Conservation (phyloP, 2,329 filamentous ascomycete species). For the Plenodomus tracheiphilus region DNA sequence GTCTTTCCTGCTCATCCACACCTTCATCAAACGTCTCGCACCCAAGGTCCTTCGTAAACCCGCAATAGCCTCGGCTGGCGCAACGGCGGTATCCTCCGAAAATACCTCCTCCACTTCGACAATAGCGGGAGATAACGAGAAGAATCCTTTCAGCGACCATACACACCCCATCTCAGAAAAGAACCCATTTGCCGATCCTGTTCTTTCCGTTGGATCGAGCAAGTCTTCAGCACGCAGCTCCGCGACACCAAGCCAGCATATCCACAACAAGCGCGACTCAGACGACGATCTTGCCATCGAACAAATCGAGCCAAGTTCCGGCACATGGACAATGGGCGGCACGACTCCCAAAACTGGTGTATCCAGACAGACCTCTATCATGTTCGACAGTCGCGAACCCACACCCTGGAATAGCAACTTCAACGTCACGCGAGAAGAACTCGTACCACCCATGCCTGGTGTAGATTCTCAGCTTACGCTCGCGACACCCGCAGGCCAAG, state of each 20-base stretch:
- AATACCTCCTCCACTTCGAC: not conserved
- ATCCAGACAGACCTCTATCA: conserved; percentile 24
- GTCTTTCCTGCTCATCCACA: conserved; percentile 34
- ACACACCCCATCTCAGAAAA: conserved; percentile 1
- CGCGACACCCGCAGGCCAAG: not conserved
- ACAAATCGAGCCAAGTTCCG: conserved; percentile 15
- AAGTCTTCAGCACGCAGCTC: not conserved
- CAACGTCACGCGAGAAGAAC: conserved; percentile 18
- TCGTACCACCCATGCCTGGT: conserved; percentile 6
- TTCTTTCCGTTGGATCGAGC: not conserved
- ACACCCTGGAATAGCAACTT: conserved; percentile 26
- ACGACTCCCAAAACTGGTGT: conserved; percentile 19
- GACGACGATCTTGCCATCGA: conserved; percentile 32
- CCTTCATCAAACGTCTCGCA: conserved; percentile 30
- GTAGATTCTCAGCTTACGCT: conserved; percentile 23
- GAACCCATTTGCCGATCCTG: not conserved
- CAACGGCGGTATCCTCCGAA: not conserved
- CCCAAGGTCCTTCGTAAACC: conserved; percentile 5
- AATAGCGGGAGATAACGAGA: conserved; percentile 1
- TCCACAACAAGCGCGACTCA: conserved; percentile 16
- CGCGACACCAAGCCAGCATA: conserved; percentile 1
- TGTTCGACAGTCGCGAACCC: conserved; percentile 27
- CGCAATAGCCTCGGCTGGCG: not conserved
- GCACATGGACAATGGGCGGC: conserved; percentile 22
- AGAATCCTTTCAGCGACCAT: conserved; percentile 8